phyloP scores from a whole-genome alignment of 148 eudicot genomes.

The Spergularia marina region DNA sequence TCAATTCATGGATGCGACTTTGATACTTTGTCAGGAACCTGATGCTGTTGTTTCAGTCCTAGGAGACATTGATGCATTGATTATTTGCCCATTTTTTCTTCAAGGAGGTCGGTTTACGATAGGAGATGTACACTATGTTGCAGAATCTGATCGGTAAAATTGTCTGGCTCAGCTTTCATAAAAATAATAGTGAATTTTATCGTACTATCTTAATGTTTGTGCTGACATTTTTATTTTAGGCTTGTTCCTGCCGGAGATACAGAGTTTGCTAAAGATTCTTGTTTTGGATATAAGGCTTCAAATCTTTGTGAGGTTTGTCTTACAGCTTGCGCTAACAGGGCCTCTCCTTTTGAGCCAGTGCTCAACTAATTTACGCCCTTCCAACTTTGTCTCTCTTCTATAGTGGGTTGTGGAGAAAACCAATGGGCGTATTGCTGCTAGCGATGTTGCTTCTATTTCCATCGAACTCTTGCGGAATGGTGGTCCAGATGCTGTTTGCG shows the following conservation, averaged over 20 bases:
- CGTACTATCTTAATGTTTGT: conserved; percentile 2
- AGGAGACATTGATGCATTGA: conserved; percentile 92
- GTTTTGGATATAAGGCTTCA: conserved; percentile 93
- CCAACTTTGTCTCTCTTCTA: conserved; percentile 10
- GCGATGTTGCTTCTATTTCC: conserved; percentile 76
- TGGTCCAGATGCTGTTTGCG: conserved; percentile 90
- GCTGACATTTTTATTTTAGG: conserved; percentile 37
- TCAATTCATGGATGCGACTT: conserved; percentile 12
- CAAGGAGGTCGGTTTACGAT: conserved; percentile 98
- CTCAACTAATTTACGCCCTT: background rate
- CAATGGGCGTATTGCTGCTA: conserved; percentile 63
- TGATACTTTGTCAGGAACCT: conserved; percentile 57
- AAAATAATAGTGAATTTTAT: background rate
- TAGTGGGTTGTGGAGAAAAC: conserved; percentile 99
- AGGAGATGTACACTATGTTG: conserved; percentile 87
- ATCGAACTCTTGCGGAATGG: conserved; percentile 75
- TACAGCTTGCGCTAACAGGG: background rate
- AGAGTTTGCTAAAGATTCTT: conserved; percentile 94
- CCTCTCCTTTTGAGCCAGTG: background rate
- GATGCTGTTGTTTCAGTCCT: conserved; percentile 93
- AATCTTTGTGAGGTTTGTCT: conserved; percentile 83
- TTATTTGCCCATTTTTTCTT: conserved; percentile 98
- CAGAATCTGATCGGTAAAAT: conserved; percentile 73
- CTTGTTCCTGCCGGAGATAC: conserved; percentile 98
- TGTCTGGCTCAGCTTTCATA: background rate